phyloP scores from a whole-genome alignment of 2,329 filamentous ascomycete genomes.

The Metarhizium guizhouense region DNA sequence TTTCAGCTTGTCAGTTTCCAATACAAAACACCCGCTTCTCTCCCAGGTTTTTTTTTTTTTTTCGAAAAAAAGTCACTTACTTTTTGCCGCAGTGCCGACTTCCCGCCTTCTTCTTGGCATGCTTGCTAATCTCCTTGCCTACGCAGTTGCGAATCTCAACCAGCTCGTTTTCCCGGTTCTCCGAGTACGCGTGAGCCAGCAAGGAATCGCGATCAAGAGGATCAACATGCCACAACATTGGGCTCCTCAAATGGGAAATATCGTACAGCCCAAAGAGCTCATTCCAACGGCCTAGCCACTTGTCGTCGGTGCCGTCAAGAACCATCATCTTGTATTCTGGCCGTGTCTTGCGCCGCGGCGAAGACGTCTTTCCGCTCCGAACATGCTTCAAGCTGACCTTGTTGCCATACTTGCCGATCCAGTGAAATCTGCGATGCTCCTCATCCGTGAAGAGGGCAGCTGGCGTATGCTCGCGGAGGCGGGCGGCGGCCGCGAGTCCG shows the following conservation, averaged over 20 bases:
- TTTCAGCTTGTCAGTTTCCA: neutral
- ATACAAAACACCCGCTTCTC: neutral
- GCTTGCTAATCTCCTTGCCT: conserved; percentile 73
- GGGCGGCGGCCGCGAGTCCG: conserved; percentile 64
- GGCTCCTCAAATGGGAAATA: conserved; percentile 65
- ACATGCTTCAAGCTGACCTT: conserved; percentile 47
- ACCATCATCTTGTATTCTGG: conserved; percentile 45
- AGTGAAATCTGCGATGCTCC: conserved; percentile 73
- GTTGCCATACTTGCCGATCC: conserved; percentile 58
- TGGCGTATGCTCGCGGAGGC: conserved; percentile 62
- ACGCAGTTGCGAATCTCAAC: conserved; percentile 66
- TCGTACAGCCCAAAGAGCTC: conserved; percentile 57
- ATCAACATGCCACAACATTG: conserved; percentile 78
- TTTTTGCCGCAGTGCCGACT: conserved; percentile 29
- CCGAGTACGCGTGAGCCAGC: conserved; percentile 57
- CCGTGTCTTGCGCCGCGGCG: conserved; percentile 1
- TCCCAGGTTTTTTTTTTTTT: fast-evolving
- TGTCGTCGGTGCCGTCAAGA: conserved; percentile 52
- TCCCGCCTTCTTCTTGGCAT: conserved; percentile 56
- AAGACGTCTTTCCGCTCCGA: conserved; percentile 22
- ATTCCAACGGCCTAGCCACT: conserved; percentile 67
- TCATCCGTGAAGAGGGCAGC: conserved; percentile 77
- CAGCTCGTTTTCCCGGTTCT: conserved; percentile 52
- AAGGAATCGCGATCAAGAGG: conserved; percentile 66
- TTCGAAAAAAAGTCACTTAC: conserved; percentile 24